Evolutionary conservation across 129 eudicot species (phyloP), one percentile per base, ranked within the genome.

Genomic region (Tagetes patula): DNA sequence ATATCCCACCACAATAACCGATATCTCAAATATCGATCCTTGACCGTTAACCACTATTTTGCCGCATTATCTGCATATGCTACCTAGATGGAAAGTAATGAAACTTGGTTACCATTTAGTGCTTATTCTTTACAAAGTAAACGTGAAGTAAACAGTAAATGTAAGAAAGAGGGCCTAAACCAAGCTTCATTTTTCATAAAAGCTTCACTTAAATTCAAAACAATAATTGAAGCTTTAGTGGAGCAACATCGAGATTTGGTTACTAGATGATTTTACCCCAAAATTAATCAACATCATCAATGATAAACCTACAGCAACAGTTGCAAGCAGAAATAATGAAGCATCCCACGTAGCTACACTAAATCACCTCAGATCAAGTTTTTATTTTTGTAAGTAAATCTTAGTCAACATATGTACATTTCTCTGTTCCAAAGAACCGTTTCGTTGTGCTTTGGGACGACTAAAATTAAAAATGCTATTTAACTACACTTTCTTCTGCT

Each of bases 281-380:
- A 6, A 42, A 52, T 13, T 52, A 5, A 52, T 12, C 60, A 0
- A 54, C 8, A 54, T 6, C 34, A 27, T 20, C 61, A 54, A 54
- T 20, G 11, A 54, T 20, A 27, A 27, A 55, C 11, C 30, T 30
- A 55, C 75, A 71, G 66, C 49, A 70, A 33, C 65, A 71, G 66
- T 40, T 27, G 31, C 40, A 71, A 55, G 65, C 75, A 67, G 72
- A 45, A 8, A 31, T 11, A 50, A 4, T 11, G 32, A 71, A 30
- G 8, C 10, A 55, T 7, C 62, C 27, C 62, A 55, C 3, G 33
- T 8, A 55, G 8, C 7, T 27, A 54, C 9, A 3, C 61, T 54
- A 54, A 53, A 55, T 40, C 42, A 56, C 54, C 53, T 54, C 75
- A 71, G 10, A 14, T 69, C 14, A 49, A 33, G 6, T 38, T 5